These are phyloP conservation scores for Stemphylium vesicarium DNA, from an alignment of 2,329 filamentous ascomycete species.

Conservation along the genomic window DNA sequence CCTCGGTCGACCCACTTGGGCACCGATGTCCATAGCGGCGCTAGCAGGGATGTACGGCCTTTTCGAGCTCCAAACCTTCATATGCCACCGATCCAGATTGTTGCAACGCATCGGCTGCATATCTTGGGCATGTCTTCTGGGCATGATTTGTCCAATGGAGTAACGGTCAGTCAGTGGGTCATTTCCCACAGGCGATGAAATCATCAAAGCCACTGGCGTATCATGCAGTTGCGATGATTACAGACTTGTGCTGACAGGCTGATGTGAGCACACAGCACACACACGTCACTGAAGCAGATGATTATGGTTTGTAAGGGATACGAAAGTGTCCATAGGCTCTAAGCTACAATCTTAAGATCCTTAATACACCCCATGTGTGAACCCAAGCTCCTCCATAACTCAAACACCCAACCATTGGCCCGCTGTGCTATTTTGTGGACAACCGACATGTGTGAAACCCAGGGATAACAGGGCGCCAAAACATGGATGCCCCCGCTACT, in stretches of 20 bases:
- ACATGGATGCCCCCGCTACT: constrained; percentile 44
- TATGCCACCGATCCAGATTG: neutral
- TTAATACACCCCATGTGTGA: constrained; percentile 39
- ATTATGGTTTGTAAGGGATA: constrained; percentile 27
- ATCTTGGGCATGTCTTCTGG: neutral
- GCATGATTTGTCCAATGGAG: neutral
- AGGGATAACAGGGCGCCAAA: constrained; percentile 46
- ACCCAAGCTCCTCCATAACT: constrained; percentile 47
- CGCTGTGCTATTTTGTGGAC: constrained; percentile 50
- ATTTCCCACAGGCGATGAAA: neutral
- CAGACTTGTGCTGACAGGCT: neutral
- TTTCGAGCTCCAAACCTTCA: neutral
- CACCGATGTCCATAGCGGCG: neutral
- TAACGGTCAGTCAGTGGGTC: too few relatives aligned
- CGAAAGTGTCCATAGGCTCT: constrained; percentile 46
- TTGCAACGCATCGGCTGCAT: neutral
- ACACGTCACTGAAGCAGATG: neutral
- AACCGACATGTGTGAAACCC: constrained; percentile 44
- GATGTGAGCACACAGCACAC: neutral
- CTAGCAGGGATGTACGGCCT: constrained; percentile 10
- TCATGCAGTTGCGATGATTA: neutral
- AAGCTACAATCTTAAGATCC: constrained; percentile 50
- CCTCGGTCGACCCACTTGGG: neutral
- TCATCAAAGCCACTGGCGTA: too few relatives aligned
- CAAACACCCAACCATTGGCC: constrained; percentile 47